Conservation (phyloP, 352 stramenopile genomes). For the Globisporangium irregulare region DNA sequence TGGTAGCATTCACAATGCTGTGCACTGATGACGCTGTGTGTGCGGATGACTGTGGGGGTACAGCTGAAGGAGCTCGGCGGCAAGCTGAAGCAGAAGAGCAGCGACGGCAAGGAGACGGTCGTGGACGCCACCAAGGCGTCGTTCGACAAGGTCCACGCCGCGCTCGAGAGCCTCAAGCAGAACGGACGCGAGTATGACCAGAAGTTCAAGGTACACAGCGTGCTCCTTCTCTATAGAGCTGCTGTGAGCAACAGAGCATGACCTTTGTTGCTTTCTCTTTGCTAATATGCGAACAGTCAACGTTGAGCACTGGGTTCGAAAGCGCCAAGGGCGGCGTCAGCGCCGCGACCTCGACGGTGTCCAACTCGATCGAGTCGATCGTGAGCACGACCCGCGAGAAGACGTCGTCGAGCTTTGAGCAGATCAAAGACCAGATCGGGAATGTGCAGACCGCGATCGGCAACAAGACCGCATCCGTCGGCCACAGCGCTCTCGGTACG, state of each 20-base stretch:
- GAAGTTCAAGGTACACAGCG: conserved; percentile 34
- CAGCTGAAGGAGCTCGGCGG: conserved; percentile 53
- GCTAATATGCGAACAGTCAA: background rate
- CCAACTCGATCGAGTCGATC: conserved; percentile 67
- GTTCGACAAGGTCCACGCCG: conserved; percentile 47
- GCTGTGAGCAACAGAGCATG: no score
- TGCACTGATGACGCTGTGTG: background rate
- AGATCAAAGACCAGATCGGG: conserved; percentile 52
- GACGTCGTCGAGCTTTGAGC: conserved; percentile 59
- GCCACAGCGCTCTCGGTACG: conserved; percentile 13
- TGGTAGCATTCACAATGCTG: no score
- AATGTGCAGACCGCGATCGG: conserved; percentile 37
- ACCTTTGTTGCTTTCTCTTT: background rate
- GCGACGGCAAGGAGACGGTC: conserved; percentile 2
- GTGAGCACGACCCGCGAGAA: conserved; percentile 50
- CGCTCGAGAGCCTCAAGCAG: conserved; percentile 56
- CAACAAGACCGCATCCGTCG: conserved; percentile 21
- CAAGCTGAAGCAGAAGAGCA: conserved; percentile 29
- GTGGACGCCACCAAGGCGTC: conserved; percentile 43
- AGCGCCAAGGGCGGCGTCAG: conserved; percentile 41
- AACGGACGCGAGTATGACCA: conserved; percentile 68
- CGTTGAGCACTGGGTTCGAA: conserved; percentile 26
- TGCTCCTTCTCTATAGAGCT: no score
- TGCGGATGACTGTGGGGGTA: no score
- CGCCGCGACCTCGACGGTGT: conserved; percentile 38